Evolutionary conservation across 164 flowering plant genomes (phyloP).

Genomic region (Tinospora cordifolia): DNA sequence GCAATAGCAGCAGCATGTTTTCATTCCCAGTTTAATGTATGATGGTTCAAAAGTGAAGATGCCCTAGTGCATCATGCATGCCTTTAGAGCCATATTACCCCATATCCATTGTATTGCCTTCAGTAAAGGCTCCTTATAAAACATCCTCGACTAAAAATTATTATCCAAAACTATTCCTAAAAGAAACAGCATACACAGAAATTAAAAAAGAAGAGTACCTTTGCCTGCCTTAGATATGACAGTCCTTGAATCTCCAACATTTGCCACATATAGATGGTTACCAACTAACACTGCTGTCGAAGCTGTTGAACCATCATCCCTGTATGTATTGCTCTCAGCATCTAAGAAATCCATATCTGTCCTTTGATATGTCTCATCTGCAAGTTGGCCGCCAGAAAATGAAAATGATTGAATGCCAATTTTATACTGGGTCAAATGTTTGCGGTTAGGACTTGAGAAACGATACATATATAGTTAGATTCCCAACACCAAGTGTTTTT

Average conservation of each 20-base stretch:
- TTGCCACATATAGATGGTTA: constrained; percentile 85
- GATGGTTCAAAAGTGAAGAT: too few relatives aligned
- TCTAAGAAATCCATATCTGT: constrained; percentile 81
- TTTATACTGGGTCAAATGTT: not conserved
- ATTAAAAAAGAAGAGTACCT: constrained; percentile 37
- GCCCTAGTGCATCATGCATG: too few relatives aligned
- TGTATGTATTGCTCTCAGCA: constrained; percentile 64
- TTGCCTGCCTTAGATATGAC: constrained; percentile 78
- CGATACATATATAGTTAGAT: not conserved
- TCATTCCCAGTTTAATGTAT: too few relatives aligned
- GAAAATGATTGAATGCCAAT: not conserved
- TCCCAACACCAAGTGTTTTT: not conserved
- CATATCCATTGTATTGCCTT: too few relatives aligned
- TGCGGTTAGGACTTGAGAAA: not conserved
- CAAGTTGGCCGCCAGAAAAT: constrained; percentile 18
- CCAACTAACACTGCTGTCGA: constrained; percentile 91
- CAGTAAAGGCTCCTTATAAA: too few relatives aligned
- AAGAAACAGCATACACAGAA: not conserved
- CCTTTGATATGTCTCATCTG: constrained; percentile 81
- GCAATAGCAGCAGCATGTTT: too few relatives aligned
- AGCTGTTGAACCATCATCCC: constrained; percentile 99
- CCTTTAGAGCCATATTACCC: too few relatives aligned
- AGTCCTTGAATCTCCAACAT: constrained; percentile 97
- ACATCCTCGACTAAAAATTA: too few relatives aligned
- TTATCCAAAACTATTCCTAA: not conserved